Percentiles rank a stretch among this genome's conserved stretches.
Evolutionary conservation across 441 rosid species (phyloP).

Genomic region (Adansonia gregorii): DNA sequence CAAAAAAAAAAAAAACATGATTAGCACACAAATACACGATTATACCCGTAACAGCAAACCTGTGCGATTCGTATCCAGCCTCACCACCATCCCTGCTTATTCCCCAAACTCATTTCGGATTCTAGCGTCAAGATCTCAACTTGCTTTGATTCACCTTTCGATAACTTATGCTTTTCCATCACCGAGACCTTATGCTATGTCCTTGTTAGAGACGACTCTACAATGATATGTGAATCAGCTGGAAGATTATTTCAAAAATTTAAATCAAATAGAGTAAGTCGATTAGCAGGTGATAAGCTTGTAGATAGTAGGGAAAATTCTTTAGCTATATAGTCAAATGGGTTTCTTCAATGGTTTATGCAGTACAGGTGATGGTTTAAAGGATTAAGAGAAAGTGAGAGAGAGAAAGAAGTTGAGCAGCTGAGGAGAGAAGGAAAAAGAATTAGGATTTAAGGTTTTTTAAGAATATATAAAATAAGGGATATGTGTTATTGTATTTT

Average conservation of each 20-base stretch:
- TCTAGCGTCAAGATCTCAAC: slow-evolving; percentile 69
- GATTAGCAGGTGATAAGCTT: slow-evolving; percentile 95
- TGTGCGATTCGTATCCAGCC: slow-evolving; percentile 55
- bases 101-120: slow-evolving; percentile 70
- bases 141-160: slow-evolving; percentile 80
- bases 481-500: too few relatives aligned
- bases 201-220: slow-evolving; percentile 91
- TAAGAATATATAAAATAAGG: too few relatives aligned
- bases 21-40: too few relatives aligned
- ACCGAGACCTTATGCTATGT: slow-evolving; percentile 94
- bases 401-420: too few relatives aligned
- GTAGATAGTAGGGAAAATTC: slow-evolving; percentile 87
- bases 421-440: too few relatives aligned
- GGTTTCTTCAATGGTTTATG: slow-evolving; percentile 75
- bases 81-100: slow-evolving; percentile 84
- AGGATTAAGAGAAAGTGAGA: too few relatives aligned
- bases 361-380: too few relatives aligned
- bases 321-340: slow-evolving; percentile 86
- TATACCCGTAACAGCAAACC: too few relatives aligned
- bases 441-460: too few relatives aligned
- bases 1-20: too few relatives aligned
- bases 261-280: slow-evolving; percentile 87
- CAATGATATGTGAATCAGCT: slow-evolving; percentile 86
- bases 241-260: slow-evolving; percentile 92
- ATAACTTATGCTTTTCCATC: slow-evolving; percentile 75